phyloP scores from a whole-genome alignment of 331 rosid species.

The Quercus tomentella region DNA sequence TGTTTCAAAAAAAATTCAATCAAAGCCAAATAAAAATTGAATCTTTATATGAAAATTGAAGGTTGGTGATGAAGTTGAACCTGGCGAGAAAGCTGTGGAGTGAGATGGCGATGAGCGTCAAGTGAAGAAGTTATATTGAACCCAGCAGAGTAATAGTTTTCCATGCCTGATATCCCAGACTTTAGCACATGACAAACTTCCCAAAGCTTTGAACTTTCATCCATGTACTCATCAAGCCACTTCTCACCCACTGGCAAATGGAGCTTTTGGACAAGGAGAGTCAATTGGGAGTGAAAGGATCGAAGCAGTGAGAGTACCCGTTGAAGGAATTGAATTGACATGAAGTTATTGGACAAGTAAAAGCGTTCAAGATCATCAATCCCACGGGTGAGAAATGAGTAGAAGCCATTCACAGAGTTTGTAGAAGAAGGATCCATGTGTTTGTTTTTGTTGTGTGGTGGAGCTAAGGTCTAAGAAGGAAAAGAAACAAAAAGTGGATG shows the following conservation, averaged over 20 bases:
- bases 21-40: too few species aligned
- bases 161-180: slow-evolving; percentile 87
- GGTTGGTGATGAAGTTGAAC: slow-evolving; percentile 18
- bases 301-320: slow-evolving; percentile 79
- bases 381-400: slow-evolving; percentile 77
- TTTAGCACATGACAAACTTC: slow-evolving; percentile 95
- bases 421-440: slow-evolving; percentile 93
- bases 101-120: slow-evolving; percentile 69
- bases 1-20: slow-evolving; percentile 18
- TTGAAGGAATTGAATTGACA: slow-evolving; percentile 99
- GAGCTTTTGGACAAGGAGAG: slow-evolving; percentile 88
- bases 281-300: slow-evolving; percentile 87
- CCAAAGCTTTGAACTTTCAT: slow-evolving; percentile 98
- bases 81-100: slow-evolving; percentile 89
- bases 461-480: not conserved
- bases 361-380: slow-evolving; percentile 95
- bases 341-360: slow-evolving; percentile 73
- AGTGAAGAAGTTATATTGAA: slow-evolving; percentile 66
- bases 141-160: slow-evolving; percentile 71
- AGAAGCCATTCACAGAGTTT: slow-evolving; percentile 97
- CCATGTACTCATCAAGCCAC: slow-evolving; percentile 99
- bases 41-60: not conserved
- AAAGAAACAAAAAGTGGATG: not conserved
- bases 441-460: not conserved
- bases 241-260: slow-evolving; percentile 95